Evolutionary conservation across 2,329 filamentous ascomycete genomes (phyloP).

Genomic region (Botryotinia narcissicola): DNA sequence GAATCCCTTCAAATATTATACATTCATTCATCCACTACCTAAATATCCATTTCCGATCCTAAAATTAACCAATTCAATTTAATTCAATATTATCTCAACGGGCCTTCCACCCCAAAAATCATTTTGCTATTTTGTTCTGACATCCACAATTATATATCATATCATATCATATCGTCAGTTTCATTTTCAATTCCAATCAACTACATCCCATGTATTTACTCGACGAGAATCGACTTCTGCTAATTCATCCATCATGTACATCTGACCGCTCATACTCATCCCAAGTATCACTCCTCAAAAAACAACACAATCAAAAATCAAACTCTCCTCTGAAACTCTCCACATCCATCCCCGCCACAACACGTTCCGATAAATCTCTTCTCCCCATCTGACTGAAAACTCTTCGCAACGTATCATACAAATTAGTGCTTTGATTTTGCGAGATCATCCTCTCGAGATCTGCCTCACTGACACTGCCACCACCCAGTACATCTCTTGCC

Average conservation of each 20-base stretch:
- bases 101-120: not conserved
- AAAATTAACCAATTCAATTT: not conserved
- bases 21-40: not conserved
- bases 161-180: not conserved
- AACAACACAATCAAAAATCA: constrained; percentile 61
- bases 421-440: constrained; percentile 94
- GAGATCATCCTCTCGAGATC: constrained; percentile 83
- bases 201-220: not conserved
- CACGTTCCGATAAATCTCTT: constrained; percentile 81
- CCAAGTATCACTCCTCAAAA: not conserved
- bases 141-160: not conserved
- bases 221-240: not conserved
- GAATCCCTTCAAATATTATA: not conserved
- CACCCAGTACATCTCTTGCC: constrained; percentile 75
- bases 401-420: constrained; percentile 89
- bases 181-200: not conserved
- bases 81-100: not conserved
- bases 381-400: constrained; percentile 98
- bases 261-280: not conserved
- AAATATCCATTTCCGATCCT: not conserved
- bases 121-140: not conserved
- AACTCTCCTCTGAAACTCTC: constrained; percentile 86
- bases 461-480: constrained; percentile 61
- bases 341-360: constrained; percentile 86
- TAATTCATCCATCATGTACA: not conserved